Base-by-base conservation (phyloP, 192 early-diverging fungal genomes). In the Lunasporangiospora selenospora region DNA sequence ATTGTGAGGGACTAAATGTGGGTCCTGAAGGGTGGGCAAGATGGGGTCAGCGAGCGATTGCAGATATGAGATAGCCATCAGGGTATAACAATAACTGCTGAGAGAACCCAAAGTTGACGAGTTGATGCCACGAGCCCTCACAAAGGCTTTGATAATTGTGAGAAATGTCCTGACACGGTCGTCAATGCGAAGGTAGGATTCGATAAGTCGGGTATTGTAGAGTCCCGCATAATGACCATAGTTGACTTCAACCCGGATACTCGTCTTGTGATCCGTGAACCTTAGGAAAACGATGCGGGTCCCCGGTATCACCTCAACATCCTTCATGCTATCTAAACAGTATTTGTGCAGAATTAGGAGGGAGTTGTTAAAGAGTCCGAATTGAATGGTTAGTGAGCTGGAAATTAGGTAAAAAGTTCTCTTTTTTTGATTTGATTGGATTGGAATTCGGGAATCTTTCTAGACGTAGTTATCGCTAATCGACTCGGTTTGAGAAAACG, bases 11-110 rank as follows among this genome's bases (percentile, higher is more conserved):
- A 73, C 63, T 19, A 73, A 48, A 21, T 73, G 69, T 34, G 69
- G 69, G 19, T 73, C 69, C 49, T 73, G 69, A 16, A 73, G 43
- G 31, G 41, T 51, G 6, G 69, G 69, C 0, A 73, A 37, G 40
- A 73, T 61, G 0, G 69, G 69, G 26, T 63, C 34, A 1, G 63
- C 41, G 0, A 73, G 49, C 18, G 59, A 58, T 30, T 73, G 69
- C 27, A 73, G 63, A 42, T 73, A 73, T 0, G 69, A 73, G 27
- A 73, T 73, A n/a, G 60, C 69, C 69, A 73, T 73, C 1, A 73
- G 34, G 7, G 42, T 58, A 50, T 73, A 73, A 21, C 69, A 73
- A 18, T 73, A 73, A 24, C 69, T 73, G 33, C 60, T 63, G 15
- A 73, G 29, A 2, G 69, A 63, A 13, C 69, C 69, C 6, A 58